phyloP scores from a whole-genome alignment of 2,329 filamentous ascomycete genomes.

The Rutstroemia sp. region DNA sequence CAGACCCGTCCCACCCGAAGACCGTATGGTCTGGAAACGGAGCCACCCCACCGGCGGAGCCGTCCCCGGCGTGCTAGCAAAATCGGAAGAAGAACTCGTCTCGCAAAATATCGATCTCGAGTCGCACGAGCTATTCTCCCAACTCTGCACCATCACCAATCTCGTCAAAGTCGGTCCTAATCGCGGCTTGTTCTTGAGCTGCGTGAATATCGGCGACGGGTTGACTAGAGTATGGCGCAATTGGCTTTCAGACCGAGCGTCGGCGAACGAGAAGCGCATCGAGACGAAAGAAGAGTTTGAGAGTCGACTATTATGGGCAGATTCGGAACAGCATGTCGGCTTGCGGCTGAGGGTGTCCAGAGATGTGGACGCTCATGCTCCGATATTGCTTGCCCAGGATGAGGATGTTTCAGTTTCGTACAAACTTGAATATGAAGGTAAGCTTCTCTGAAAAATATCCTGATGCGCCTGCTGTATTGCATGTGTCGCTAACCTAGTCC shows the following conservation, averaged over 20 bases:
- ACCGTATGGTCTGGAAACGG: constrained; percentile 29
- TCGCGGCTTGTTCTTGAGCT: constrained; percentile 54
- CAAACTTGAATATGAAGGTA: constrained; percentile 65
- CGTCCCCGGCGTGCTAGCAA: constrained; percentile 19
- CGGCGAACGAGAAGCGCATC: background rate
- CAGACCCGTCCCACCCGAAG: constrained; percentile 51
- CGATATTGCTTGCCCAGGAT: constrained; percentile 40
- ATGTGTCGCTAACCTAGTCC: background rate
- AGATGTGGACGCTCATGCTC: constrained; percentile 36
- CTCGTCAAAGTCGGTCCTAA: constrained; percentile 59
- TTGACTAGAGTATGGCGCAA: constrained; percentile 64
- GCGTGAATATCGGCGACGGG: constrained; percentile 59
- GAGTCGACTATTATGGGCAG: constrained; percentile 59
- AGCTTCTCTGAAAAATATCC: constrained; percentile 18
- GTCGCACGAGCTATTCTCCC: constrained; percentile 64
- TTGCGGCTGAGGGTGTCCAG: constrained; percentile 58
- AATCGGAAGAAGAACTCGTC: constrained; percentile 37
- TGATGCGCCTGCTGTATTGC: background rate
- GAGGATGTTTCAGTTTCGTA: constrained; percentile 64
- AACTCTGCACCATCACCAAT: constrained; percentile 62
- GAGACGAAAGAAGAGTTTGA: constrained; percentile 26
- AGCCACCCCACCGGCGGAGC: constrained; percentile 31
- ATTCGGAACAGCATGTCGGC: constrained; percentile 54
- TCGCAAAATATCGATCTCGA: constrained; percentile 59
- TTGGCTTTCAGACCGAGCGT: constrained; percentile 49